These are phyloP conservation scores for Draba incana DNA, from an alignment of 345 rosid genomes.

Conservation along the genomic window DNA sequence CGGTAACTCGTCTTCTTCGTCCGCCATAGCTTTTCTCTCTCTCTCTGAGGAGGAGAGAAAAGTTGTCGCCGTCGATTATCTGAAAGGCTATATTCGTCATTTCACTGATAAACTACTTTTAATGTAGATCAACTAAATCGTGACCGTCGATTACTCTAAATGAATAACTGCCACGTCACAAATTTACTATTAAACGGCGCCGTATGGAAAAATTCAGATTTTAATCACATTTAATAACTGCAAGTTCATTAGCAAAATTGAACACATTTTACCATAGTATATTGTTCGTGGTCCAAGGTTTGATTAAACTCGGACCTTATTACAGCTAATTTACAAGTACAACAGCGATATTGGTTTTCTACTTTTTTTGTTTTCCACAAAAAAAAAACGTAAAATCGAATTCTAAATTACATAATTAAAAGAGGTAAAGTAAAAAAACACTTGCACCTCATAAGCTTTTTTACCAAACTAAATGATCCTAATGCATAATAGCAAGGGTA, in stretches of 20 bases:
- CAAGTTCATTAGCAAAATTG: no score
- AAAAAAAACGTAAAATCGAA: no score
- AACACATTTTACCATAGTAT: no score
- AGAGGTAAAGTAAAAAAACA: background rate
- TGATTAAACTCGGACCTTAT: no score
- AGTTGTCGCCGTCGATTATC: slow-evolving; percentile 35
- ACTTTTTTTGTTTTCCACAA: no score
- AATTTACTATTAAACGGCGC: background rate
- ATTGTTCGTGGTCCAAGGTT: no score
- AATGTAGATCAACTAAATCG: slow-evolving; percentile 9
- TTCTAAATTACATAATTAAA: slow-evolving; percentile 1
- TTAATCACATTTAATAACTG: no score
- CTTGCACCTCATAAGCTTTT: background rate
- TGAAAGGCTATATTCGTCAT: slow-evolving; percentile 39
- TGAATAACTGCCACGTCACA: background rate
- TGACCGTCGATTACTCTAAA: slow-evolving; percentile 38
- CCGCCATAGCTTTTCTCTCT: slow-evolving; percentile 53
- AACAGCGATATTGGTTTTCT: no score
- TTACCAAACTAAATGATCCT: slow-evolving; percentile 18
- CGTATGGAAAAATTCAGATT: background rate
- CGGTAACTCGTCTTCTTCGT: slow-evolving; percentile 48
- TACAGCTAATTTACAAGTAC: no score
- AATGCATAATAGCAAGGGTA: slow-evolving; percentile 25
- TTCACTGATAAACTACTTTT: background rate
- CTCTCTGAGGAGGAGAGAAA: slow-evolving; percentile 33